These are phyloP conservation scores for Rhododendron mucronatum DNA, from an alignment of 148 eudicot genomes.

Conservation along the genomic window DNA sequence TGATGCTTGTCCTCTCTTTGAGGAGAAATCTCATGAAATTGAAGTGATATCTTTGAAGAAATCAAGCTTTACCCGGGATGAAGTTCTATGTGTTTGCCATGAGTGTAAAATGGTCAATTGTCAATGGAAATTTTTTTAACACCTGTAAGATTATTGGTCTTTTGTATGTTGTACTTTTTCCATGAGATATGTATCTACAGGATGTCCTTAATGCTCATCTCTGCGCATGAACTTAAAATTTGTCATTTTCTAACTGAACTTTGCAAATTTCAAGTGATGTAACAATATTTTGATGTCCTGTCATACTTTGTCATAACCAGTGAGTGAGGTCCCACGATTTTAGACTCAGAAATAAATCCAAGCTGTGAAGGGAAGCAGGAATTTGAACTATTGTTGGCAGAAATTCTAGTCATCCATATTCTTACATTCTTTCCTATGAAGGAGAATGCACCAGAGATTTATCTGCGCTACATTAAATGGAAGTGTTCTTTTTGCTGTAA, in stretches of 20 bases:
- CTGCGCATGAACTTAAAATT: background rate
- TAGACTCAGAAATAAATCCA: background rate
- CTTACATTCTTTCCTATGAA: background rate
- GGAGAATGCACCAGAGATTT: background rate
- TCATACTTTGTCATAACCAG: background rate
- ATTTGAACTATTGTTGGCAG: background rate
- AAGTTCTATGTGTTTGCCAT: background rate
- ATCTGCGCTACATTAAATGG: background rate
- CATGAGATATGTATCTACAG: background rate
- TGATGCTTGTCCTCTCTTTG: background rate
- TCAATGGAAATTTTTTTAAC: background rate
- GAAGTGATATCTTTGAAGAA: background rate
- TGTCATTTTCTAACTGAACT: background rate
- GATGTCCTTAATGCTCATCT: background rate
- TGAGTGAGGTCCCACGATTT: background rate
- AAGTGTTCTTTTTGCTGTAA: background rate
- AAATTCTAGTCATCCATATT: background rate
- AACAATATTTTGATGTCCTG: background rate
- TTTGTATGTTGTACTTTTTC: background rate
- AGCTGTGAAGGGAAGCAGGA: background rate
- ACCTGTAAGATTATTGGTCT: background rate
- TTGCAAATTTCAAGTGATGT: background rate
- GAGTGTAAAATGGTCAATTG: background rate
- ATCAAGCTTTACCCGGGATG: background rate
- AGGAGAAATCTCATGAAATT: background rate